These are phyloP conservation scores for Dictyostelium firmibasis DNA, from an alignment of 78 protist species.

Conservation along the genomic window DNA sequence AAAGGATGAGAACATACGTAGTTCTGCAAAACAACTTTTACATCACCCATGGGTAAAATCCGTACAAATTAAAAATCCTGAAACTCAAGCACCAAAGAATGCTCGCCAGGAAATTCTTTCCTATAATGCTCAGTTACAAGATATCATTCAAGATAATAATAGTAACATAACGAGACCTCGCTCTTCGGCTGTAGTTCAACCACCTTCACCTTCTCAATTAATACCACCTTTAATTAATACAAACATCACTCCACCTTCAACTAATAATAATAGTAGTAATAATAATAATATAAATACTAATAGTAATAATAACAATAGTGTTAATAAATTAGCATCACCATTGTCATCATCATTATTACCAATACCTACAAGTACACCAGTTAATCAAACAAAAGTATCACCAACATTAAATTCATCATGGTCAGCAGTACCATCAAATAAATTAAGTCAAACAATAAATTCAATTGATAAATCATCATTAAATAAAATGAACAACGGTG, in stretches of 20 bases:
- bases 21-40: constrained; percentile 86
- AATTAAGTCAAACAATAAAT: background rate
- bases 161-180: constrained; percentile 33
- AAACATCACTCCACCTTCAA: background rate
- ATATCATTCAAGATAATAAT: background rate
- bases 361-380: background rate
- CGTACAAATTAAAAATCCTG: background rate
- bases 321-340: background rate
- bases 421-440: constrained; percentile 3
- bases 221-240: background rate
- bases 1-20: constrained; percentile 90
- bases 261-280: background rate
- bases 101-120: constrained; percentile 41
- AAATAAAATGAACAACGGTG: background rate
- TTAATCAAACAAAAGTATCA: background rate
- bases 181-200: background rate
- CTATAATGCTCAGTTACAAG: constrained; percentile 67
- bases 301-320: background rate
- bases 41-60: constrained; percentile 91
- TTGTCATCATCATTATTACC: background rate
- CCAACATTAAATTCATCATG: background rate
- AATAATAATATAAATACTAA: no score
- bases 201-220: background rate
- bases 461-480: constrained; percentile 5
- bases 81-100: constrained; percentile 24